These are phyloP conservation scores for Linum tenue DNA, from an alignment of 345 rosid species.

Conservation along the genomic window DNA sequence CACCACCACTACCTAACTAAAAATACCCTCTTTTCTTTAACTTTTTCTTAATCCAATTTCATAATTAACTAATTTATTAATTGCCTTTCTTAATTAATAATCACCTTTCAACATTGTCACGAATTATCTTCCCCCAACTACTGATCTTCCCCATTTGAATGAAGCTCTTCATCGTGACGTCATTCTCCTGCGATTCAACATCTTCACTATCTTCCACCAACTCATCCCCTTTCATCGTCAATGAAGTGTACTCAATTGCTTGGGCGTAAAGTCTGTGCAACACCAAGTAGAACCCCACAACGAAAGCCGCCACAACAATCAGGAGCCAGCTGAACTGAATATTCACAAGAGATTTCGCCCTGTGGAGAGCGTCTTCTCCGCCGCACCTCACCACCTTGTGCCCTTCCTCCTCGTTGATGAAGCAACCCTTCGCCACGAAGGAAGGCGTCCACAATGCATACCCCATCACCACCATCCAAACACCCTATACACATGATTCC, in stretches of 20 bases:
- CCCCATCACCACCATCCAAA: constrained; percentile 70
- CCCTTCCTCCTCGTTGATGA: constrained; percentile 51
- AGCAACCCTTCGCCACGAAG: constrained; percentile 55
- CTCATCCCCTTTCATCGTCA: constrained; percentile 27
- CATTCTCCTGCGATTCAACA: constrained; percentile 33
- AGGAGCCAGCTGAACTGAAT: constrained; percentile 58
- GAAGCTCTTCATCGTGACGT: constrained; percentile 17
- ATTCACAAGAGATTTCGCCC: constrained; percentile 76
- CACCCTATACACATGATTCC: constrained; percentile 21
- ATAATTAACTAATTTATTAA: neutral
- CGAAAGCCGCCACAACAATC: constrained; percentile 32
- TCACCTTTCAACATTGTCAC: no score
- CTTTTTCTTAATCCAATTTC: neutral
- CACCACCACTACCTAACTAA: neutral
- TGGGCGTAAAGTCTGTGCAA: constrained; percentile 32
- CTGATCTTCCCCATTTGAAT: constrained; percentile 25
- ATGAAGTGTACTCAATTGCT: constrained; percentile 30
- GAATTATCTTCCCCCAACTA: constrained; percentile 22
- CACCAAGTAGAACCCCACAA: constrained; percentile 33
- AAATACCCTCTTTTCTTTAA: neutral
- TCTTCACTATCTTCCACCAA: constrained; percentile 28
- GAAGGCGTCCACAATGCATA: constrained; percentile 67
- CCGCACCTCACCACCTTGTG: constrained; percentile 59
- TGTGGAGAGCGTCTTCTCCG: constrained; percentile 33
- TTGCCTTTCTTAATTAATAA: neutral